Percentiles rank a stretch among this genome's conserved stretches.
Evolutionary conservation across 768 basidiomycete genomes (phyloP).

Genomic region (Suillus clintonianus): DNA sequence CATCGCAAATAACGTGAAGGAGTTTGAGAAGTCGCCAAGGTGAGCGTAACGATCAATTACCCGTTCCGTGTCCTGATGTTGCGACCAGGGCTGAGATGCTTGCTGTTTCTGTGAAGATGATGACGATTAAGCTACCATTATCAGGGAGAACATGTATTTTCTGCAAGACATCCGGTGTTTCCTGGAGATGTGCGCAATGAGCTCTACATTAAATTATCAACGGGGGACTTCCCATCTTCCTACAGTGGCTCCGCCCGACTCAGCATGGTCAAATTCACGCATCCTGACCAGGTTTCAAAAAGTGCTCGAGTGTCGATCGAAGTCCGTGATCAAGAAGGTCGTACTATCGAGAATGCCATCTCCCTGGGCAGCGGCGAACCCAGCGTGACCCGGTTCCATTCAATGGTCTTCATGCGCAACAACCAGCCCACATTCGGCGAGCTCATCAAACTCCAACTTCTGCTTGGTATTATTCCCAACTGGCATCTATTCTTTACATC

Average conservation of each 20-base stretch:
- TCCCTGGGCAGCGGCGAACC: conserved; percentile 87
- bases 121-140: conserved; percentile 73
- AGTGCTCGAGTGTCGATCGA: conserved; percentile 91
- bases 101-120: conserved; percentile 80
- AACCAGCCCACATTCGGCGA: conserved; percentile 92
- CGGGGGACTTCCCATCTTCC: conserved; percentile 76
- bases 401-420: conserved; percentile 88
- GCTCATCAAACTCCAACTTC: conserved; percentile 84
- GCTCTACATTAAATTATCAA: conserved; percentile 95
- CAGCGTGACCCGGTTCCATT: conserved; percentile 76
- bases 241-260: conserved; percentile 55
- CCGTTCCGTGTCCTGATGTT: conserved; percentile 2
- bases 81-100: conserved; percentile 74
- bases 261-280: conserved; percentile 59
- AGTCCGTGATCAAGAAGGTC: conserved; percentile 74
- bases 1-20: conserved; percentile 73
- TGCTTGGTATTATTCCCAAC: conserved; percentile 61
- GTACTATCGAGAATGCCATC: conserved; percentile 67
- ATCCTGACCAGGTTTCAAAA: conserved; percentile 50
- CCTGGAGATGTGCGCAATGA: conserved; percentile 93
- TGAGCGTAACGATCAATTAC: conserved; percentile 33
- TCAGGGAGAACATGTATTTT: conserved; percentile 81
- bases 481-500: conserved; percentile 97
- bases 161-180: conserved; percentile 83
- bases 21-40: conserved; percentile 84